Conservation (phyloP, 768 basidiomycete genomes). For the Leccinum truebloodii region DNA sequence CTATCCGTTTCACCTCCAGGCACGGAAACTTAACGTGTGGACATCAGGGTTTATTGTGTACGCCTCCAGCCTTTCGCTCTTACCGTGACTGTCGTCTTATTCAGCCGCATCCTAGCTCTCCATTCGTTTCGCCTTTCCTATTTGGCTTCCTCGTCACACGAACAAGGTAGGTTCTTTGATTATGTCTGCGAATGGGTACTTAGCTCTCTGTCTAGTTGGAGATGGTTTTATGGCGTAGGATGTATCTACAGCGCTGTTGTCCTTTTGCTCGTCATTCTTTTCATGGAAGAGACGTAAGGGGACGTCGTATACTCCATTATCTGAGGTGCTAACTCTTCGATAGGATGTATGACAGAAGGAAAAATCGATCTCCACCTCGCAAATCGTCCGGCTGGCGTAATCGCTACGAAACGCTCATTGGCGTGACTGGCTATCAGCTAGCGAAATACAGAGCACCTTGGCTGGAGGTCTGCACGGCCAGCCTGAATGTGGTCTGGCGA, state of each 20-base stretch:
- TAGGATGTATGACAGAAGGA: constrained; percentile 51
- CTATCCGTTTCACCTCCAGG: constrained; percentile 56
- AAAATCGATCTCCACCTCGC: constrained; percentile 31
- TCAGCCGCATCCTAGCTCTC: constrained; percentile 27
- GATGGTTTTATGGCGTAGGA: constrained; percentile 55
- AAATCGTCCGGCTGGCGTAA: constrained; percentile 36
- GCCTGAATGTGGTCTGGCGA: constrained; percentile 48
- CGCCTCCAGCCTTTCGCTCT: constrained; percentile 42
- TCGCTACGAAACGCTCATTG: constrained; percentile 49
- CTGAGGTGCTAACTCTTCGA: constrained; percentile 1
- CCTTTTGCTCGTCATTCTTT: constrained; percentile 43
- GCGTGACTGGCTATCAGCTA: constrained; percentile 48
- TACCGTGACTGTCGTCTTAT: constrained; percentile 22
- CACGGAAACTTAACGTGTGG: constrained; percentile 53
- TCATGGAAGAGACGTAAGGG: constrained; percentile 52
- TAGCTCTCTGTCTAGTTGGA: constrained; percentile 34
- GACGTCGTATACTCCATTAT: neutral
- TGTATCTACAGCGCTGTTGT: constrained; percentile 51
- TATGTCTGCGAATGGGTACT: neutral
- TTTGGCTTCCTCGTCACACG: constrained; percentile 33
- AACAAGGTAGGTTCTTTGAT: constrained; percentile 20
- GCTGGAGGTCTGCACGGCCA: constrained; percentile 33
- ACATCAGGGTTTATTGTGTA: constrained; percentile 53
- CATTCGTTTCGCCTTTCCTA: constrained; percentile 32
- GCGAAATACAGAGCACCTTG: constrained; percentile 45